phyloP scores from a whole-genome alignment of 2,329 filamentous ascomycete genomes.

The Beauveria sp. region DNA sequence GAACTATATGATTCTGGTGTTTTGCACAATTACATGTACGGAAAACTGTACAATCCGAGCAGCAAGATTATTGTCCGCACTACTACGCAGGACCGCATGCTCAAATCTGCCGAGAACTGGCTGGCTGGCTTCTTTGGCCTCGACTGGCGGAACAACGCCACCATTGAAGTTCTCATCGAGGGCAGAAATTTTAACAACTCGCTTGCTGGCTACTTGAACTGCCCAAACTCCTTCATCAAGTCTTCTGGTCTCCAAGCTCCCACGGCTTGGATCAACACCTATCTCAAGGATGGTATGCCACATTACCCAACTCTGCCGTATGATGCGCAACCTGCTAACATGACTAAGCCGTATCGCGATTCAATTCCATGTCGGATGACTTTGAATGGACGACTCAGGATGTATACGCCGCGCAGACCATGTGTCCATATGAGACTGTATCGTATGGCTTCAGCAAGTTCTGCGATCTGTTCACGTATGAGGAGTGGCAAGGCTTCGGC shows the following conservation, averaged over 20 bases:
- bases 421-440: slow-evolving; percentile 75
- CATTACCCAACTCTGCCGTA: not conserved
- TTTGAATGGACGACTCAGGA: slow-evolving; percentile 59
- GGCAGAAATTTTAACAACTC: slow-evolving; percentile 59
- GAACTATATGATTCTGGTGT: slow-evolving; percentile 63
- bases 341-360: slow-evolving; percentile 46
- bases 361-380: slow-evolving; percentile 46
- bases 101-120: slow-evolving; percentile 71
- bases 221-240: slow-evolving; percentile 52
- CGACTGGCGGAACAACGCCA: slow-evolving; percentile 64
- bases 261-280: slow-evolving; percentile 53
- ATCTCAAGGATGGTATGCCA: slow-evolving; percentile 49
- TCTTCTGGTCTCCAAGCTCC: slow-evolving; percentile 45
- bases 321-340: not conserved
- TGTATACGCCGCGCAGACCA: slow-evolving; percentile 59
- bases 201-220: slow-evolving; percentile 59
- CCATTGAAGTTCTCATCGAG: slow-evolving; percentile 66
- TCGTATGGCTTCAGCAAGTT: slow-evolving; percentile 67
- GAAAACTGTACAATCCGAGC: slow-evolving; percentile 60
- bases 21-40: slow-evolving; percentile 66
- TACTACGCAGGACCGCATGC: slow-evolving; percentile 71
- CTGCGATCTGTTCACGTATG: slow-evolving; percentile 66
- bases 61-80: slow-evolving; percentile 68
- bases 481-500: slow-evolving; percentile 66
- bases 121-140: slow-evolving; percentile 72